Evolutionary conservation across 1,139 yeast genomes (phyloP).

Genomic region (Suhomyces bribrorum): DNA sequence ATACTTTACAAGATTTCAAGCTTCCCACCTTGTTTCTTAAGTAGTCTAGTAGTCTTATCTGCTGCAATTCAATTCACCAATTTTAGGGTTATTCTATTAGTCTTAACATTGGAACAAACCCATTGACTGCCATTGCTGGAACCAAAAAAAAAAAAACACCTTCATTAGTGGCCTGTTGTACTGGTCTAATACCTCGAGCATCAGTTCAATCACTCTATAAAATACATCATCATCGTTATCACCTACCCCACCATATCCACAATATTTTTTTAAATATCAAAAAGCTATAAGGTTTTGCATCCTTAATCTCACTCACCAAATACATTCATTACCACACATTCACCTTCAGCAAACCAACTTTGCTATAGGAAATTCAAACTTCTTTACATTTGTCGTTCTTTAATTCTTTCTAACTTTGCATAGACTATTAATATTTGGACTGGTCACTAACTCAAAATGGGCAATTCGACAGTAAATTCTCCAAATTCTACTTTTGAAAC

Average conservation of each 20-base stretch:
- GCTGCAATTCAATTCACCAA: slow-evolving; percentile 4
- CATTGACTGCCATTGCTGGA: no score
- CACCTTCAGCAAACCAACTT: no score
- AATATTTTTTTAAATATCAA: no score
- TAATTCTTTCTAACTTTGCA: slow-evolving; percentile 8
- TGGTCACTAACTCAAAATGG: slow-evolving; percentile 14
- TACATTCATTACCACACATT: background rate
- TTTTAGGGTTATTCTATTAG: slow-evolving; percentile 1
- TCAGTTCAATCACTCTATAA: no score
- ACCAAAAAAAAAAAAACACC: no score
- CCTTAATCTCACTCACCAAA: background rate
- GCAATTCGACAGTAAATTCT: slow-evolving; percentile 19
- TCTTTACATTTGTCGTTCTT: slow-evolving; percentile 1
- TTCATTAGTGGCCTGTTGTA: no score
- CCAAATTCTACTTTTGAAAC: slow-evolving; percentile 25
- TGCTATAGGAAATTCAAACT: background rate
- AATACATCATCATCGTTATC: no score
- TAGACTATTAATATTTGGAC: slow-evolving; percentile 1
- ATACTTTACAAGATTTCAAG: background rate
- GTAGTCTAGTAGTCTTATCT: slow-evolving; percentile 2
- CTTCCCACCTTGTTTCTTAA: slow-evolving; percentile 1
- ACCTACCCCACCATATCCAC: background rate
- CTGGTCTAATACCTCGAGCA: no score
- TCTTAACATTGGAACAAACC: background rate
- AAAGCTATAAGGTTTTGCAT: background rate